Evolutionary conservation across 768 basidiomycete genomes (phyloP).

Genomic region (Scleroderma bovista): DNA sequence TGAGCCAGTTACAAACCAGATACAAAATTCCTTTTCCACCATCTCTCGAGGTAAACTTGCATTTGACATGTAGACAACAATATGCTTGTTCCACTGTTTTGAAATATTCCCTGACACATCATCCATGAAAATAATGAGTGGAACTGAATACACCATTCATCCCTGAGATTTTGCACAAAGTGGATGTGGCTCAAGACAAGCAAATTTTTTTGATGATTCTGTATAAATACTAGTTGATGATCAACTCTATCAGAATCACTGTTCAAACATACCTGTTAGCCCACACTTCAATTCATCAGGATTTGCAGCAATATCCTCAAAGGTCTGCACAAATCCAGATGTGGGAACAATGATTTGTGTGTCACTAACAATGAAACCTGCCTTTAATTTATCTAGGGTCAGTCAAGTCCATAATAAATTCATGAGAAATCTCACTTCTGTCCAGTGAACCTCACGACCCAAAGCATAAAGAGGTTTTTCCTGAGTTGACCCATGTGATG

Average conservation of each 20-base stretch:
- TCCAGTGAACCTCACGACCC: too few relatives aligned
- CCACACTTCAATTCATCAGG: background rate
- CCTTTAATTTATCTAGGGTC: too few relatives aligned
- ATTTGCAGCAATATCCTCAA: too few relatives aligned
- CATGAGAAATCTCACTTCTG: too few relatives aligned
- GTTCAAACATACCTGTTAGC: background rate
- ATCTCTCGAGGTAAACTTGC: constrained; percentile 31
- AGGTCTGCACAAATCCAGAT: too few relatives aligned
- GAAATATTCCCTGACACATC: constrained; percentile 41
- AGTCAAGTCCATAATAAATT: too few relatives aligned
- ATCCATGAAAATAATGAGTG: constrained; percentile 18
- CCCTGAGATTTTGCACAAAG: background rate
- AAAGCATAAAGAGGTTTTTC: too few relatives aligned
- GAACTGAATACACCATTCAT: background rate
- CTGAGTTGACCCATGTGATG: too few relatives aligned
- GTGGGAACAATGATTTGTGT: too few relatives aligned
- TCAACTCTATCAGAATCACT: too few relatives aligned
- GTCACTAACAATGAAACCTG: too few relatives aligned
- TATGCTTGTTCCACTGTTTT: constrained; percentile 44
- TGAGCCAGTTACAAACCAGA: constrained; percentile 34
- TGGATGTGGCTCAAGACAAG: background rate
- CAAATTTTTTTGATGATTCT: background rate
- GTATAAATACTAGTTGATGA: too few relatives aligned
- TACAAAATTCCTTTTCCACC: constrained; percentile 15
- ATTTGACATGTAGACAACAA: constrained; percentile 35